A percentile compares a stretch with the other conserved stretches of the same genome.
Evolutionary conservation across 768 basidiomycete species (phyloP).

Genomic region (Rhizopogon vinicolor): DNA sequence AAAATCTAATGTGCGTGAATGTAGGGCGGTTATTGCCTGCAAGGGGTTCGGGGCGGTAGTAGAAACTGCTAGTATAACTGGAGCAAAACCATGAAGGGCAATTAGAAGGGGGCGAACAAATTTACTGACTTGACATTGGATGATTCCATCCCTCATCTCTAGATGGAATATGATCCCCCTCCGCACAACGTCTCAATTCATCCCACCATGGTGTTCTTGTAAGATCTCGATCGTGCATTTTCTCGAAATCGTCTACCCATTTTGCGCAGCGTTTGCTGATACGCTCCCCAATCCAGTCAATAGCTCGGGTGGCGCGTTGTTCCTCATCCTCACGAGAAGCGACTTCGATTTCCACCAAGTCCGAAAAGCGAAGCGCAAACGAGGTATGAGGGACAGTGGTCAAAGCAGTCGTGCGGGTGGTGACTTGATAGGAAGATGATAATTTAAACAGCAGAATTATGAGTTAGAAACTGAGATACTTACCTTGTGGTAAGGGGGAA

Average conservation of each 20-base stretch:
- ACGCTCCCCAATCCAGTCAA: constrained; percentile 83
- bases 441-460: neutral
- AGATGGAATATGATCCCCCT: constrained; percentile 72
- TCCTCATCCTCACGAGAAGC: constrained; percentile 79
- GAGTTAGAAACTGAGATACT: constrained; percentile 8
- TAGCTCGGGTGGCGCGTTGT: constrained; percentile 68
- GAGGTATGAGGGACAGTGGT: constrained; percentile 65
- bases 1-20: constrained; percentile 60
- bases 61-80: constrained; percentile 80
- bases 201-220: constrained; percentile 82
- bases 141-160: constrained; percentile 83
- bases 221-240: constrained; percentile 32
- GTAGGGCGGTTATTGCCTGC: constrained; percentile 73
- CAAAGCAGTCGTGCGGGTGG: constrained; percentile 71
- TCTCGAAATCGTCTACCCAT: constrained; percentile 71
- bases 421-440: constrained; percentile 44
- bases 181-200: constrained; percentile 69
- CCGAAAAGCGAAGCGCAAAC: constrained; percentile 77
- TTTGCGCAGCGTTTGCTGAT: constrained; percentile 55
- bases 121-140: constrained; percentile 66
- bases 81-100: constrained; percentile 8
- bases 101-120: constrained; percentile 6
- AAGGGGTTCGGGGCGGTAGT: constrained; percentile 79
- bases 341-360: constrained; percentile 64
- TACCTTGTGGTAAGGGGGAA: constrained; percentile 79